Conservation (phyloP, 495 filamentous ascomycete species). For the Extremus antarcticus region DNA sequence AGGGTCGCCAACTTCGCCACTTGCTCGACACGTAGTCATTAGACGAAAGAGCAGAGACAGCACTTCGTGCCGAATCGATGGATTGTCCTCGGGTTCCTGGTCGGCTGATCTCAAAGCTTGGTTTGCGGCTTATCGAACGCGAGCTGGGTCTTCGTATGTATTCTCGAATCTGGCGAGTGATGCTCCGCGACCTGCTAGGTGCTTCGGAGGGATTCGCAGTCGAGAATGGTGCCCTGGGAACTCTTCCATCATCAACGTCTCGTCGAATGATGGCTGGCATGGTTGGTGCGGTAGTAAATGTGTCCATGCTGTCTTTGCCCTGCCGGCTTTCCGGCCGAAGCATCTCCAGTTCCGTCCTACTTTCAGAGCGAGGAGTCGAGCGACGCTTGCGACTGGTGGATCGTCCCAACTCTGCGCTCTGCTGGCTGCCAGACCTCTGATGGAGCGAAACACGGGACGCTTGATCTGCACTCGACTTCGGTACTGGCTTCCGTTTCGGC, state of each 20-base stretch:
- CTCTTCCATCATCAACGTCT: not conserved
- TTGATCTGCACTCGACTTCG: not conserved
- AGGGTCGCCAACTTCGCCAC: not conserved
- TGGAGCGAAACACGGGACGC: not conserved
- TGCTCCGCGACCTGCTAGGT: constrained; percentile 11
- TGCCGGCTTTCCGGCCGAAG: not conserved
- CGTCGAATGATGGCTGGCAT: not conserved
- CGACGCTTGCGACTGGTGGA: not conserved
- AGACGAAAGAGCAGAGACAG: constrained; percentile 2
- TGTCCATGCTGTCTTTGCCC: not conserved
- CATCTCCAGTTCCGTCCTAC: not conserved
- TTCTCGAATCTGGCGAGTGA: constrained; percentile 8
- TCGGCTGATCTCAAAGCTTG: constrained; percentile 3
- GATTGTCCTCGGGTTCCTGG: constrained; percentile 1
- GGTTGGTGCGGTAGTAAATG: not conserved
- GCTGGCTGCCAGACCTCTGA: not conserved
- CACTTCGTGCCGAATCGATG: constrained; percentile 9
- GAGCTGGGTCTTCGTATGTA: constrained; percentile 9
- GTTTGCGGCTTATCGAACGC: not conserved
- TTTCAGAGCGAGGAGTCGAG: not conserved
- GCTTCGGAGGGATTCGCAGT: not conserved
- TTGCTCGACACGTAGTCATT: constrained; percentile 1
- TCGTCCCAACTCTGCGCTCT: not conserved
- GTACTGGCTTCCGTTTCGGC: constrained; percentile 9
- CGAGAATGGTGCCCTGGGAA: not conserved